A percentile compares a stretch with the other conserved stretches of the same genome.
These are phyloP conservation scores for Ampelomyces quisqualis DNA, from an alignment of 2,329 filamentous ascomycete species.

Conservation along the genomic window DNA sequence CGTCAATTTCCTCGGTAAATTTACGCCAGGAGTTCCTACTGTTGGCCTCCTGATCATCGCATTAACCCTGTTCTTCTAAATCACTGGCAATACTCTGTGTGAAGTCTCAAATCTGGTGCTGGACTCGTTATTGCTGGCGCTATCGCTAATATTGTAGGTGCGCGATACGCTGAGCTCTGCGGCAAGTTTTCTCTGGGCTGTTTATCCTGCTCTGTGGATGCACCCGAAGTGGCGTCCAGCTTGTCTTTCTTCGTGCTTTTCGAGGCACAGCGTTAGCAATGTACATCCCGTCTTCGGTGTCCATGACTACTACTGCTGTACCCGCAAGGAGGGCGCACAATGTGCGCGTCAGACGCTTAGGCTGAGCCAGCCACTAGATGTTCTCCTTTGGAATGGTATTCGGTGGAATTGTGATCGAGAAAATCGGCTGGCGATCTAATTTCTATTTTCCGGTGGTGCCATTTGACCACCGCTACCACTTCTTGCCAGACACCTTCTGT, in stretches of 20 bases:
- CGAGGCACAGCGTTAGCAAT: conserved; percentile 52
- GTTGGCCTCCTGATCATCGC: conserved; percentile 49
- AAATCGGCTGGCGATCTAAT: conserved; percentile 51
- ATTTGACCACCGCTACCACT: neutral
- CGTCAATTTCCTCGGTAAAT: conserved; percentile 33
- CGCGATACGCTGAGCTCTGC: conserved; percentile 47
- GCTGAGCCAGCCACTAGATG: conserved; percentile 50
- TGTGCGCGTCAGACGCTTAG: conserved; percentile 46
- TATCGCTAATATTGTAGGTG: conserved; percentile 54
- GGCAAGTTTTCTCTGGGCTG: conserved; percentile 46
- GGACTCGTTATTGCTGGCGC: conserved; percentile 53
- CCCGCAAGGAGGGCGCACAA: conserved; percentile 29
- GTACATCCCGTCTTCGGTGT: conserved; percentile 51
- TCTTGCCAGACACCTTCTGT: conserved; percentile 10
- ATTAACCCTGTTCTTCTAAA: conserved; percentile 27
- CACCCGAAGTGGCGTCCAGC: conserved; percentile 47
- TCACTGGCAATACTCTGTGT: conserved; percentile 40
- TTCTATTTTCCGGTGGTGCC: conserved; percentile 43
- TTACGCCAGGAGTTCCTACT: conserved; percentile 46
- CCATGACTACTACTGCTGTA: conserved; percentile 44
- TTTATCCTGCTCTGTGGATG: conserved; percentile 52
- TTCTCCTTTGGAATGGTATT: conserved; percentile 55
- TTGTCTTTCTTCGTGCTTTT: conserved; percentile 49
- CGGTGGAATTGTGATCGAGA: conserved; percentile 52
- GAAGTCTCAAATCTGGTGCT: conserved; percentile 49